A percentile compares a stretch with the other conserved stretches of the same genome.
Evolutionary conservation across 163 green algal genomes (phyloP).

Genomic region (Coccomyxa subellipsoidea): DNA sequence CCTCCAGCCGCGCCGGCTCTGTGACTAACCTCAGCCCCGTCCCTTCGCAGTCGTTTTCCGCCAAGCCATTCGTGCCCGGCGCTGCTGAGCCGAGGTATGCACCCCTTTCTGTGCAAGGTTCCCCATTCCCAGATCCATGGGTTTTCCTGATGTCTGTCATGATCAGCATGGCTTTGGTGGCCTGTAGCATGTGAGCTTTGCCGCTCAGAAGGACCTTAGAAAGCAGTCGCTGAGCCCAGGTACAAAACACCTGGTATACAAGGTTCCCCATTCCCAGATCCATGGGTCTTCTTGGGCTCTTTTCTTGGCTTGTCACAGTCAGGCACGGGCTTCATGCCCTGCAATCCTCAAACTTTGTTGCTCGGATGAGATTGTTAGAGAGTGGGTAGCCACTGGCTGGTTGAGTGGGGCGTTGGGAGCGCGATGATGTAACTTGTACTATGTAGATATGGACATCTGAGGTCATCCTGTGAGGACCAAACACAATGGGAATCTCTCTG

Average conservation of each 20-base stretch:
- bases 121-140: not conserved
- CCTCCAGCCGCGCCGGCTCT: not conserved
- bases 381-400: not conserved
- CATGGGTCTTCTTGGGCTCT: too few relatives aligned
- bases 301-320: too few relatives aligned
- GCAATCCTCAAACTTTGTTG: too few relatives aligned
- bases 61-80: not conserved
- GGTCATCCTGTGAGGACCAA: not conserved
- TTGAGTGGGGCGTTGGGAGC: not conserved
- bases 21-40: not conserved
- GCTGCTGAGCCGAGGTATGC: not conserved
- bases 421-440: not conserved
- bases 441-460: conserved; percentile 17
- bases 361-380: not conserved
- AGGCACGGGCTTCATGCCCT: too few relatives aligned
- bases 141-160: too few relatives aligned
- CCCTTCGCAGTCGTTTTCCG: not conserved
- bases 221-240: not conserved
- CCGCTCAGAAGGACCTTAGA: too few relatives aligned
- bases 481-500: conserved; percentile 15
- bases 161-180: too few relatives aligned
- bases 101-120: not conserved
- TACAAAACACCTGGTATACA: not conserved
- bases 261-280: not conserved
- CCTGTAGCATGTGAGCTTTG: too few relatives aligned